Conservation (phyloP, 148 eudicot genomes). For the Cornus controversa region DNA sequence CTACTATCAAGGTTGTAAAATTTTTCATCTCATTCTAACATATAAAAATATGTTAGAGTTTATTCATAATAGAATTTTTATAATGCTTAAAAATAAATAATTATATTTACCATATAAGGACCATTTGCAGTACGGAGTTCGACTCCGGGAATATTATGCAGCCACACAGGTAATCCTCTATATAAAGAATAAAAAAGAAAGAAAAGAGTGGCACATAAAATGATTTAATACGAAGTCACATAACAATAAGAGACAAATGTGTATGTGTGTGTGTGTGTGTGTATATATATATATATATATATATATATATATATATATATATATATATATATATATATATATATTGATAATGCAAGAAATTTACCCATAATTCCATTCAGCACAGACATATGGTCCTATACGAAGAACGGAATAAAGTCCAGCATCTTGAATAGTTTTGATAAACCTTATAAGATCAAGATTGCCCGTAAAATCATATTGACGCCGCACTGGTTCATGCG, state of each 20-base stretch:
- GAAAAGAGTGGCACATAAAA: neutral
- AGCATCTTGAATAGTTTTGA: slow-evolving; percentile 51
- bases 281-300: too few relatives aligned
- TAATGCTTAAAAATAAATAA: neutral
- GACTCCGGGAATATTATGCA: slow-evolving; percentile 56
- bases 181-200: neutral
- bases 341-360: neutral
- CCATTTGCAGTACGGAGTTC: slow-evolving; percentile 45
- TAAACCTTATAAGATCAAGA: slow-evolving; percentile 48
- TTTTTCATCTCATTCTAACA: slow-evolving; percentile 56
- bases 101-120: slow-evolving; percentile 41
- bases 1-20: slow-evolving; percentile 53
- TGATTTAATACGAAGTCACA: neutral
- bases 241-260: neutral
- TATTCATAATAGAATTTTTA: too few relatives aligned
- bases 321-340: too few relatives aligned
- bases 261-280: too few relatives aligned
- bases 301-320: too few relatives aligned
- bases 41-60: neutral
- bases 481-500: slow-evolving; percentile 53
- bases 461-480: slow-evolving; percentile 57
- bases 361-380: slow-evolving; percentile 83
- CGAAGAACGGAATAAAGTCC: slow-evolving; percentile 68
- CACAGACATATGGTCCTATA: slow-evolving; percentile 75
- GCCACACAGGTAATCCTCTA: slow-evolving; percentile 70